These are phyloP conservation scores for Brassica balearica DNA, from an alignment of 441 rosid genomes.

Conservation along the genomic window DNA sequence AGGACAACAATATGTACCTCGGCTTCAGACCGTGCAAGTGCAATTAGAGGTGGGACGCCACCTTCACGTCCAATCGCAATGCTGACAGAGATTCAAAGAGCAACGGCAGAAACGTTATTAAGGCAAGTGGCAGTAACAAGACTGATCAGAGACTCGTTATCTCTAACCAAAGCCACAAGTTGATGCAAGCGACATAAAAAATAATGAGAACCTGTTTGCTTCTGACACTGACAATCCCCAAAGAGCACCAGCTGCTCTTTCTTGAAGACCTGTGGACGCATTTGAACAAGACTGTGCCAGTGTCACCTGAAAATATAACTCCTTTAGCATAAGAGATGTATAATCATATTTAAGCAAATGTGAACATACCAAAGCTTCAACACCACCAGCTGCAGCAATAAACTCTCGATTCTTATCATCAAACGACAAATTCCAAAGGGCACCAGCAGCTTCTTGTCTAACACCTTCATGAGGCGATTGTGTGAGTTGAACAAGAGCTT, in stretches of 20 bases:
- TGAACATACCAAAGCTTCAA: constrained; percentile 89
- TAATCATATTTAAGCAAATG: neutral
- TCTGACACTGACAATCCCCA: constrained; percentile 99
- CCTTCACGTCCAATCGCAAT: constrained; percentile 98
- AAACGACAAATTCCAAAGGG: constrained; percentile 94
- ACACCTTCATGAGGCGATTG: constrained; percentile 94
- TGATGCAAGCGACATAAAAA: neutral
- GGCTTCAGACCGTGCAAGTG: constrained; percentile 81
- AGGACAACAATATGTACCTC: constrained; percentile 32
- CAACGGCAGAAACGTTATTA: neutral
- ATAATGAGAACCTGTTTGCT: constrained; percentile 72
- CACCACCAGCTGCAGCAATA: constrained; percentile 94
- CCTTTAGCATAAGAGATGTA: constrained; percentile 20
- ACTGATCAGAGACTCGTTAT: neutral
- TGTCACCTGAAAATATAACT: constrained; percentile 56
- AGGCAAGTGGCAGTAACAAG: constrained; percentile 12
- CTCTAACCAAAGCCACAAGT: neutral
- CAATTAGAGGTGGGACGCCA: constrained; percentile 92
- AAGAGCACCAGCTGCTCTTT: constrained; percentile 98
- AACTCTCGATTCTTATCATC: constrained; percentile 96
- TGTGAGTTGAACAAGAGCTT: constrained; percentile 92
- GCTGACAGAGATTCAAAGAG: constrained; percentile 47
- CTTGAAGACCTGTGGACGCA: constrained; percentile 97
- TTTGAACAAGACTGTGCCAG: constrained; percentile 91
- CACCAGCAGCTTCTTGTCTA: constrained; percentile 99